These are phyloP conservation scores for Hypoxylon intermedium DNA, from an alignment of 495 filamentous ascomycete species.

Conservation along the genomic window DNA sequence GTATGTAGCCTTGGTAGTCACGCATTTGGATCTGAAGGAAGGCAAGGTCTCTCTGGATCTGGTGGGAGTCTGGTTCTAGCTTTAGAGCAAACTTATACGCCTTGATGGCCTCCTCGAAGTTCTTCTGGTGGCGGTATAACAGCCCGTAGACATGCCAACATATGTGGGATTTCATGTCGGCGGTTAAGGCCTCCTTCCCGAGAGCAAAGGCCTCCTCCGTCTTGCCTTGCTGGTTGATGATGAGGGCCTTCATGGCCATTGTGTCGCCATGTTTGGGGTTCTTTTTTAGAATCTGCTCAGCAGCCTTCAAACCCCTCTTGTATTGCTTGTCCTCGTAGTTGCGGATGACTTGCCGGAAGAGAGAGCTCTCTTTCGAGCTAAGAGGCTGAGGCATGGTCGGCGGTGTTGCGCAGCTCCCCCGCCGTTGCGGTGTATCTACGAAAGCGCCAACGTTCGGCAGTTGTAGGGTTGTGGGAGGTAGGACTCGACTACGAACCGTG, in stretches of 20 bases:
- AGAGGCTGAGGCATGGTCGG: slow-evolving; percentile 79
- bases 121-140: slow-evolving; percentile 89
- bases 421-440: slow-evolving; percentile 5
- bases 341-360: slow-evolving; percentile 93
- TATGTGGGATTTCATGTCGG: slow-evolving; percentile 98
- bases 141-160: slow-evolving; percentile 99
- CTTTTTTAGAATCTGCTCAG: slow-evolving; percentile 92
- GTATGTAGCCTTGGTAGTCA: slow-evolving; percentile 91
- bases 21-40: slow-evolving; percentile 95
- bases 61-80: slow-evolving; percentile 88
- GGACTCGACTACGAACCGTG: slow-evolving; percentile 3
- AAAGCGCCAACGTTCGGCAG: neutral
- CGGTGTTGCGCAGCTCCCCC: slow-evolving; percentile 19
- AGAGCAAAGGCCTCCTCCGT: slow-evolving; percentile 91
- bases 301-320: slow-evolving; percentile 93
- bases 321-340: slow-evolving; percentile 98
- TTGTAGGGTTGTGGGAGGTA: neutral
- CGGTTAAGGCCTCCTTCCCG: slow-evolving; percentile 86
- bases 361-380: slow-evolving; percentile 85
- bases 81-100: slow-evolving; percentile 94
- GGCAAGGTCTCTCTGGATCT: slow-evolving; percentile 94
- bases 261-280: slow-evolving; percentile 97
- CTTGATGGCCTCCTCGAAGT: slow-evolving; percentile 98
- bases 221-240: slow-evolving; percentile 89
- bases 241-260: slow-evolving; percentile 97